Conservation (phyloP, 2,329 filamentous ascomycete genomes). For the Hirsutella thompsonii region DNA sequence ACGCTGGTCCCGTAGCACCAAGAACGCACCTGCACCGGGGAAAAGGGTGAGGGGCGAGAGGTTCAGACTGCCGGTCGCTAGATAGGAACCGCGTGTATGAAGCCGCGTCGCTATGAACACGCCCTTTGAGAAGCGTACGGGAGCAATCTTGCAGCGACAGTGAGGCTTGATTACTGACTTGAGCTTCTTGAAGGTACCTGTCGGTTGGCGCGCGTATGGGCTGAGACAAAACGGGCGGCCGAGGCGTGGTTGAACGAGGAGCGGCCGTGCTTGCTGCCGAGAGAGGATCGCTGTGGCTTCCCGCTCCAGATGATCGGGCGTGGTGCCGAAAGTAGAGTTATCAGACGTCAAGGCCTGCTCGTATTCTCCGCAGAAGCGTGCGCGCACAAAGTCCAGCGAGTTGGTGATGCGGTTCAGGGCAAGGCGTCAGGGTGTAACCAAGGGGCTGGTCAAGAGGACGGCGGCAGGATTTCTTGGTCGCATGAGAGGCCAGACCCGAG, state of each 20-base stretch:
- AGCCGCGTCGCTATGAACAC: conserved; percentile 1
- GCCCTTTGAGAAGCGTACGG: background rate
- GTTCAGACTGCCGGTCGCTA: conserved; percentile 11
- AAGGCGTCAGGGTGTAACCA: conserved; percentile 12
- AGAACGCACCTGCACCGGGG: conserved; percentile 5
- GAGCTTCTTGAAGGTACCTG: background rate
- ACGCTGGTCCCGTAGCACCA: conserved; percentile 17
- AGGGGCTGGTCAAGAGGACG: conserved; percentile 12
- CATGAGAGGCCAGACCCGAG: conserved; percentile 10
- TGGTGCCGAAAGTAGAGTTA: conserved; percentile 10
- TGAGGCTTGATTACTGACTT: conserved; percentile 1
- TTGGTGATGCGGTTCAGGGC: conserved; percentile 7
- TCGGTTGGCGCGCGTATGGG: conserved; percentile 2
- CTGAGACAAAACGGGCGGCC: conserved; percentile 5
- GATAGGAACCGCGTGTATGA: conserved; percentile 11
- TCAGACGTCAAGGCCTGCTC: conserved; percentile 15
- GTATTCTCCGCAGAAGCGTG: conserved; percentile 15
- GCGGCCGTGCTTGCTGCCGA: conserved; percentile 1
- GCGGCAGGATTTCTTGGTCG: conserved; percentile 6
- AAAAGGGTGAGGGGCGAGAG: conserved; percentile 8
- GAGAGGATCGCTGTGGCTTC: conserved; percentile 11
- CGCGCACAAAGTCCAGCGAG: conserved; percentile 12
- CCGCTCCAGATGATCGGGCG: conserved; percentile 12
- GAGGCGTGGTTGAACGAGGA: conserved; percentile 1
- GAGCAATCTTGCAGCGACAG: background rate